Percentiles rank a stretch among this genome's conserved stretches.
Evolutionary conservation across 805 yeast species (phyloP).

Genomic region (Lachancea thermotolerans): DNA sequence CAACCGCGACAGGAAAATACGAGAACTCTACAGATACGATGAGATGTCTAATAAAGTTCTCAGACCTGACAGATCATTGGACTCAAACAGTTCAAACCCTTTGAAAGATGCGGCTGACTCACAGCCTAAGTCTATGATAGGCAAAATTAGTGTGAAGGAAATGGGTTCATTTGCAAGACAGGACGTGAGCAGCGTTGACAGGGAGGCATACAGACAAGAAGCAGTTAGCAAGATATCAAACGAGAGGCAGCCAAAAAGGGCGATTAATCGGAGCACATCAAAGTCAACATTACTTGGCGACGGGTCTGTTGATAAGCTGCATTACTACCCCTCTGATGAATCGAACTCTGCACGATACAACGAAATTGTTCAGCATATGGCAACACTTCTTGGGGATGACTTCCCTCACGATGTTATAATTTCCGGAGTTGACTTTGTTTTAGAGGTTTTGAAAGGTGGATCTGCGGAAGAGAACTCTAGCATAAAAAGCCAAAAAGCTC

Average conservation of each 20-base stretch:
- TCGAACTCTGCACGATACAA: conserved; percentile 48
- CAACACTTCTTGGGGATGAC: conserved; percentile 53
- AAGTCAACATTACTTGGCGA: conserved; percentile 1
- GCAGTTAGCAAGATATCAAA: neutral
- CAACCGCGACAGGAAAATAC: conserved; percentile 20
- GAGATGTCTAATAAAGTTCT: conserved; percentile 76
- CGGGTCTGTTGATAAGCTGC: conserved; percentile 26
- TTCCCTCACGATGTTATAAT: conserved; percentile 66
- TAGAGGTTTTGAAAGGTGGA: conserved; percentile 17
- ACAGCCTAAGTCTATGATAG: conserved; percentile 66
- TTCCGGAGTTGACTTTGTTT: conserved; percentile 24
- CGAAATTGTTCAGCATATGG: conserved; percentile 53
- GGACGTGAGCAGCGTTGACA: conserved; percentile 8
- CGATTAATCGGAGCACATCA: neutral
- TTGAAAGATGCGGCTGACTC: conserved; percentile 43
- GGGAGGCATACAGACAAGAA: conserved; percentile 15
- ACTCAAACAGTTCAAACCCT: conserved; percentile 37
- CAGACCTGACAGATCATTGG: conserved; percentile 47
- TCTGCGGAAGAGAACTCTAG: conserved; percentile 13
- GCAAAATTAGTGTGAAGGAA: conserved; percentile 58
- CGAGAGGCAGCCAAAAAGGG: neutral
- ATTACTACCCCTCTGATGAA: conserved; percentile 57
- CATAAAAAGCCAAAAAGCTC: conserved; percentile 38
- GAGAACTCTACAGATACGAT: conserved; percentile 47
- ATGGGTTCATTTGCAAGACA: conserved; percentile 47